Conservation (phyloP, 805 yeast species). For the Kazachstania psychrophila region DNA sequence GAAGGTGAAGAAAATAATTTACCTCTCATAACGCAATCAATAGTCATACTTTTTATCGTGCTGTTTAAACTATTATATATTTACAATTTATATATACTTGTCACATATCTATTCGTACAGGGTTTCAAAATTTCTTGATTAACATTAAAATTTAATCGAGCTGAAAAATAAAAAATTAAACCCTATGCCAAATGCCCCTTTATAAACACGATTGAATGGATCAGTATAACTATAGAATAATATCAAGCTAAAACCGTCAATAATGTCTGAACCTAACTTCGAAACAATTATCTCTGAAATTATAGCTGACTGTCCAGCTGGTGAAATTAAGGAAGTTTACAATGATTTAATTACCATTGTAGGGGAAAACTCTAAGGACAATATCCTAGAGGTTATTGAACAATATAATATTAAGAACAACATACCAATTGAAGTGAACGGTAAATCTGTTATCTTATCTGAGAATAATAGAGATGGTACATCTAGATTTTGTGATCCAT, state of each 20-base stretch:
- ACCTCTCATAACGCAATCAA: too few relatives aligned
- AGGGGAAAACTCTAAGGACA: slow-evolving; percentile 32
- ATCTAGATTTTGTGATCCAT: slow-evolving; percentile 47
- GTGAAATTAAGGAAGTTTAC: slow-evolving; percentile 28
- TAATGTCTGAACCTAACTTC: slow-evolving; percentile 17
- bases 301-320: slow-evolving; percentile 28
- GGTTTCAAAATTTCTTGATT: too few relatives aligned
- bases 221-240: too few relatives aligned
- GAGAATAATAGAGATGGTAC: slow-evolving; percentile 40
- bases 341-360: slow-evolving; percentile 38
- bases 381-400: slow-evolving; percentile 32
- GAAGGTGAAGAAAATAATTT: too few relatives aligned
- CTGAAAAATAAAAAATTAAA: background rate
- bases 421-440: slow-evolving; percentile 28
- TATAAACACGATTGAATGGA: too few relatives aligned
- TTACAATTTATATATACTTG: too few relatives aligned
- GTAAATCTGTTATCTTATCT: slow-evolving; percentile 36
- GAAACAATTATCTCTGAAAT: slow-evolving; percentile 21
- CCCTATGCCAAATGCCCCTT: background rate
- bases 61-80: too few relatives aligned
- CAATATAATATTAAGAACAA: slow-evolving; percentile 32
- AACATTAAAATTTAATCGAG: too few relatives aligned
- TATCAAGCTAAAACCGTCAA: too few relatives aligned
- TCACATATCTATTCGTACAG: too few relatives aligned
- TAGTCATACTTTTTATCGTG: too few relatives aligned